Conservation (phyloP, 768 basidiomycete species). For the Scleroderma citrinum region DNA sequence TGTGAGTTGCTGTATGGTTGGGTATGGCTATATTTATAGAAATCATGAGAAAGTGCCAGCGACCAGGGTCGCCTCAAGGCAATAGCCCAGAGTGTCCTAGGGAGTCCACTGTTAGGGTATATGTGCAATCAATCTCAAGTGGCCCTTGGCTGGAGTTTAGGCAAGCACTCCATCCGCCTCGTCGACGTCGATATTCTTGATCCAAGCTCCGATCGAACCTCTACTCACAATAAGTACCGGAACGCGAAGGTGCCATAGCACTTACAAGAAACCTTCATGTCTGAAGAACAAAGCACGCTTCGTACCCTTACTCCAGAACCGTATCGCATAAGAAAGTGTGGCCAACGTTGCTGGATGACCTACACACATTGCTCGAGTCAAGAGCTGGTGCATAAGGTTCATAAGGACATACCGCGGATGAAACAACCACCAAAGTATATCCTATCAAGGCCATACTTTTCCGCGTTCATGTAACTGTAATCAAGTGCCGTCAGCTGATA, state of each 20-base stretch:
- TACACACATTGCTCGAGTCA: slow-evolving; percentile 28
- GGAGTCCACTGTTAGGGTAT: background rate
- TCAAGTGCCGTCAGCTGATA: slow-evolving; percentile 10
- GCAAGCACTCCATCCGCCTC: slow-evolving; percentile 11
- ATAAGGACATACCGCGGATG: slow-evolving; percentile 73
- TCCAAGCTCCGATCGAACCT: slow-evolving; percentile 95
- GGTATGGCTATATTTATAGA: slow-evolving; percentile 21
- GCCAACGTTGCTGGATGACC: slow-evolving; percentile 97
- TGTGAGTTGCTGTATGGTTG: slow-evolving; percentile 13
- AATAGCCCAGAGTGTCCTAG: slow-evolving; percentile 6
- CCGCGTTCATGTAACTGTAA: slow-evolving; percentile 89
- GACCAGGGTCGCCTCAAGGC: slow-evolving; percentile 25
- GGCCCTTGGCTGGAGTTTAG: slow-evolving; percentile 2
- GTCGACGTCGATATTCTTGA: slow-evolving; percentile 80
- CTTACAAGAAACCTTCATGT: slow-evolving; percentile 96
- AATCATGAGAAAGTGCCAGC: slow-evolving; percentile 14
- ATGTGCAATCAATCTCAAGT: background rate
- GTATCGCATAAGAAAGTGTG: slow-evolving; percentile 96
- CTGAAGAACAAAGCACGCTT: slow-evolving; percentile 95
- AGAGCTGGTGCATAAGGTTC: background rate
- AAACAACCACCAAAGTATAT: slow-evolving; percentile 99
- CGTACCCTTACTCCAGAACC: slow-evolving; percentile 98
- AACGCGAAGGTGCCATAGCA: slow-evolving; percentile 15
- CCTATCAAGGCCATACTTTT: slow-evolving; percentile 92
- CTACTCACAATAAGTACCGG: slow-evolving; percentile 34